These are phyloP conservation scores for Fusarium neocosmosporiellum DNA, from an alignment of 2,329 filamentous ascomycete species.

Conservation along the genomic window DNA sequence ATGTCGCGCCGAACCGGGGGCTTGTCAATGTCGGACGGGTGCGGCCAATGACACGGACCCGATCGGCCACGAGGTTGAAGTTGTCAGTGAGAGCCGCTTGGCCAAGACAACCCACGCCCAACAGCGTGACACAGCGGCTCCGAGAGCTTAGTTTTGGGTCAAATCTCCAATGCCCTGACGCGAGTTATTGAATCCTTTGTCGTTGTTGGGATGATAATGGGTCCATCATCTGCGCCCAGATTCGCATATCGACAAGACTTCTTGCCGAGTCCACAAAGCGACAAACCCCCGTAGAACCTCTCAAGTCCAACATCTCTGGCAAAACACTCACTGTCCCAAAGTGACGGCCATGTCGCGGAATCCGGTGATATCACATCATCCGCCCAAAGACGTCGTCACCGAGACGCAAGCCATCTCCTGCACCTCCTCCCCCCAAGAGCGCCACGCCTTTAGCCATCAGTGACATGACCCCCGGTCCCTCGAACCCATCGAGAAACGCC, in stretches of 20 bases:
- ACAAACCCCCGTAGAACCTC: background rate
- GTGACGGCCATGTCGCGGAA: background rate
- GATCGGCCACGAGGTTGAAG: constrained; percentile 35
- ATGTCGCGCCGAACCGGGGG: constrained; percentile 11
- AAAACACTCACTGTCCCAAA: background rate
- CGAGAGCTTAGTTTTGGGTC: background rate
- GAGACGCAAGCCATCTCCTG: constrained; percentile 2
- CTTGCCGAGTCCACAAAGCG: background rate
- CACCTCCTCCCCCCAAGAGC: background rate
- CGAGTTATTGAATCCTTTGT: background rate
- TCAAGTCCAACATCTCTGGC: background rate
- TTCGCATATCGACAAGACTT: constrained; percentile 4
- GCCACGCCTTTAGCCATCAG: constrained; percentile 5
- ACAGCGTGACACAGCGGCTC: background rate
- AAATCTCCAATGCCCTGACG: background rate
- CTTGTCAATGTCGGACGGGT: background rate
- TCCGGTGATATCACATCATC: background rate
- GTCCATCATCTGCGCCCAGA: background rate
- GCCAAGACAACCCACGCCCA: background rate
- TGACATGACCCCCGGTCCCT: background rate
- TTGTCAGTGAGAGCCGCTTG: constrained; percentile 11
- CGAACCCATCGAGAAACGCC: background rate
- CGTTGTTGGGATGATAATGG: background rate
- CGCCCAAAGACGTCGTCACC: constrained; percentile 3
- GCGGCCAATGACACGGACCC: constrained; percentile 31